A percentile compares a stretch with the other conserved stretches of the same genome.
Conservation (phyloP, 169 alveolate genomes). For the Plasmodium inui region DNA sequence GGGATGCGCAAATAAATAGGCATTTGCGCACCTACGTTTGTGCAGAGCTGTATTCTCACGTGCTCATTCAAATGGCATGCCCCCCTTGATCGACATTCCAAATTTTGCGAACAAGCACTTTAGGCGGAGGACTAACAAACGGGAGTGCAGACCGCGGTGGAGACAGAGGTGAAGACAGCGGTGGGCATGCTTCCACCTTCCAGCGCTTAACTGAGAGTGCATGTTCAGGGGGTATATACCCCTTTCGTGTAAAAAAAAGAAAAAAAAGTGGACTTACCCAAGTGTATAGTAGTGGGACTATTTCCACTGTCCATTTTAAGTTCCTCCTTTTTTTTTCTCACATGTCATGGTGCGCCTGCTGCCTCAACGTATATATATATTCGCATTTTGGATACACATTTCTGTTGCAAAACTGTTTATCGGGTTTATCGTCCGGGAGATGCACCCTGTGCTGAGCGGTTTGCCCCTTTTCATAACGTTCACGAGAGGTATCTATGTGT, state of each 20-base stretch:
- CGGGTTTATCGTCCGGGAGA: neutral
- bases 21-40: too few species aligned
- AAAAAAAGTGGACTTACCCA: neutral
- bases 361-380: neutral
- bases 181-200: neutral
- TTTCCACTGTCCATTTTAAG: neutral
- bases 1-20: too few species aligned
- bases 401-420: neutral
- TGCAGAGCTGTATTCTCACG: too few species aligned
- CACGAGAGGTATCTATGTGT: neutral
- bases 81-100: neutral
- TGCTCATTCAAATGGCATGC: too few species aligned
- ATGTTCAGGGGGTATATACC: neutral
- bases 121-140: too few species aligned
- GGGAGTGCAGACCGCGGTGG: too few species aligned
- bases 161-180: neutral
- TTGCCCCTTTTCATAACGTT: neutral
- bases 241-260: neutral
- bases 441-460: neutral
- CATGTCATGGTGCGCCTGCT: neutral
- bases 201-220: neutral
- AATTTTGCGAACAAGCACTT: too few species aligned
- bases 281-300: neutral
- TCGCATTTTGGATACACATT: neutral
- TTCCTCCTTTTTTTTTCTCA: neutral